A percentile compares a stretch with the other conserved stretches of the same genome.
These are phyloP conservation scores for Blastobotrys raffinosifermentans DNA, from an alignment of 1,139 yeast genomes.

Conservation along the genomic window DNA sequence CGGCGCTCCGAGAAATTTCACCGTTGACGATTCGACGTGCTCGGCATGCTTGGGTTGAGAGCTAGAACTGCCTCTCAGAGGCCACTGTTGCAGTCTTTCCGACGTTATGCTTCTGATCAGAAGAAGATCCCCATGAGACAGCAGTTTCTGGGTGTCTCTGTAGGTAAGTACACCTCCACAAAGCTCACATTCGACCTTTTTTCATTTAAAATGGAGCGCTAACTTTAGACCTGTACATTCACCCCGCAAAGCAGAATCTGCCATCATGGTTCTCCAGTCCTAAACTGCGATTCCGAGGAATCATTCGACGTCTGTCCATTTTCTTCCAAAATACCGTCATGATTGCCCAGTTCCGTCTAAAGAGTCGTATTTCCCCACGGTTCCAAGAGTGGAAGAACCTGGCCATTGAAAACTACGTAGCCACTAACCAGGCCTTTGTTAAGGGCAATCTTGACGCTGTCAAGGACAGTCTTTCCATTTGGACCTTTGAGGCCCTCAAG, in stretches of 20 bases:
- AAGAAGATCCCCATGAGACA: conserved; percentile 8
- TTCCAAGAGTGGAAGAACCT: conserved; percentile 68
- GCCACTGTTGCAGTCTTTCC: no score
- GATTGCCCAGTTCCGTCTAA: conserved; percentile 57
- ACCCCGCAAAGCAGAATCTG: conserved; percentile 41
- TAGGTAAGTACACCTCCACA: conserved; percentile 19
- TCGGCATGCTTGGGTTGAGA: no score
- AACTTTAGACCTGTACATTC: conserved; percentile 33
- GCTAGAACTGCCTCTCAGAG: no score
- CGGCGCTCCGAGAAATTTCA: no score
- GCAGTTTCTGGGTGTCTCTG: conserved; percentile 25
- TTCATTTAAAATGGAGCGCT: not conserved
- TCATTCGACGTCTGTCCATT: conserved; percentile 46
- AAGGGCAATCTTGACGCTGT: conserved; percentile 40
- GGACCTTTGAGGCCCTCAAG: conserved; percentile 56
- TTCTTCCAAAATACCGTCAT: conserved; percentile 55
- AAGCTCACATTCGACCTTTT: no score
- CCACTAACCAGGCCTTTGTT: conserved; percentile 66
- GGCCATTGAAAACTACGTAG: conserved; percentile 60
- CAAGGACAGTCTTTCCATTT: conserved; percentile 45
- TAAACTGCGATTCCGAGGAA: conserved; percentile 33
- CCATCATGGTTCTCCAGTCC: conserved; percentile 44
- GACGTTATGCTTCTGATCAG: not conserved
- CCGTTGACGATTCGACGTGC: no score
- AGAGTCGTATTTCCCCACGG: conserved; percentile 57